phyloP scores from a whole-genome alignment of 495 filamentous ascomycete species.

The Apodospora peruviana region DNA sequence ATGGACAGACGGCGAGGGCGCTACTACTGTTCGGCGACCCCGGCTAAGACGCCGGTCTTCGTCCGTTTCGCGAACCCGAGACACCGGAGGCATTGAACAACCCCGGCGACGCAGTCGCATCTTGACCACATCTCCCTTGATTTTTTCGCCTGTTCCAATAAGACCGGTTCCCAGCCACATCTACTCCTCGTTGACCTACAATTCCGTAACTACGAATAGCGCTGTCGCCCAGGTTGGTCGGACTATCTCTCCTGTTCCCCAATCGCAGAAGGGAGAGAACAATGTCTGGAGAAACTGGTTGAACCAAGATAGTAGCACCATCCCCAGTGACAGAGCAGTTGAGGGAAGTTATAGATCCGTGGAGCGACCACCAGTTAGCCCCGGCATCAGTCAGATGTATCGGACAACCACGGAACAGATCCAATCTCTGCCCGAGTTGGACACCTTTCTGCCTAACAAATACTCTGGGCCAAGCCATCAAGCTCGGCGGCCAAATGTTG shows the following conservation, averaged over 20 bases:
- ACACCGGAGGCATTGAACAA: neutral
- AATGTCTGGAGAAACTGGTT: slow-evolving; percentile 17
- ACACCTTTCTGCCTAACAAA: neutral
- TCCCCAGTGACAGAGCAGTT: slow-evolving; percentile 5
- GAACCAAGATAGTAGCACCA: slow-evolving; percentile 5
- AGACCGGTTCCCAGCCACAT: slow-evolving; percentile 6
- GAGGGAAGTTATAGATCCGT: slow-evolving; percentile 9
- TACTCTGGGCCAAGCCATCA: neutral
- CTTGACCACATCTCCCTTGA: neutral
- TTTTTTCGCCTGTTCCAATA: slow-evolving; percentile 12
- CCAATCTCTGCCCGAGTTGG: neutral
- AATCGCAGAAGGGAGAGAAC: slow-evolving; percentile 18
- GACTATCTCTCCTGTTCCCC: slow-evolving; percentile 7
- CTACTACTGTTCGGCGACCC: neutral
- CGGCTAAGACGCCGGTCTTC: neutral
- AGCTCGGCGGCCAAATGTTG: too few species aligned
- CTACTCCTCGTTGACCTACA: neutral
- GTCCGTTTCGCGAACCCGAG: too few species aligned
- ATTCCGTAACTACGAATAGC: slow-evolving; percentile 18
- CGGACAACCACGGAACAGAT: neutral
- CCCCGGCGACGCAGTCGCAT: neutral
- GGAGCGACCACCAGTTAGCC: slow-evolving; percentile 12
- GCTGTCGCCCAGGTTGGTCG: slow-evolving; percentile 18
- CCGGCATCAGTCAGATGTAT: slow-evolving; percentile 18
- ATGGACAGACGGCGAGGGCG: neutral